Percentiles rank a stretch among this genome's conserved stretches.
phyloP scores from a whole-genome alignment of 208 protist genomes.

The Leishmania gerbilli region DNA sequence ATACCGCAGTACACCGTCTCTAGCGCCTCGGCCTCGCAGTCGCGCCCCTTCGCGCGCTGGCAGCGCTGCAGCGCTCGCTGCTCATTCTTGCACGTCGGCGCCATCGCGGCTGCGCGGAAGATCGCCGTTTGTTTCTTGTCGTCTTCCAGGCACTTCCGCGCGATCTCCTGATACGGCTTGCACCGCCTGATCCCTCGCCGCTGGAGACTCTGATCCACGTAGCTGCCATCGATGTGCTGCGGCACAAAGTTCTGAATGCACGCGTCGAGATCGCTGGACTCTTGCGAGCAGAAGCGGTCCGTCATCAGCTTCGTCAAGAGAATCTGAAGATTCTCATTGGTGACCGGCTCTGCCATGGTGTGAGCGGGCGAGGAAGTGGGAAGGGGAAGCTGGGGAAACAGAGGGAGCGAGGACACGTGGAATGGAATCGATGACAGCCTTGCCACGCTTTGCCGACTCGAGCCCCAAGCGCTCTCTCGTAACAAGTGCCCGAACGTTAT shows the following conservation, averaged over 20 bases:
- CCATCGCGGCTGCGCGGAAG: constrained; percentile 61
- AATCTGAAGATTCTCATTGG: constrained; percentile 81
- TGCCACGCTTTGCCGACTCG: not conserved
- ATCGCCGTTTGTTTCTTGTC: constrained; percentile 80
- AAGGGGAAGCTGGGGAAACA: not conserved
- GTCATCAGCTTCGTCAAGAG: constrained; percentile 89
- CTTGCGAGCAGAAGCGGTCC: constrained; percentile 71
- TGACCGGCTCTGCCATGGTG: constrained; percentile 58
- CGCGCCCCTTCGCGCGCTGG: constrained; percentile 40
- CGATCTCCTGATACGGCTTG: constrained; percentile 70
- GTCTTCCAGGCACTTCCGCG: constrained; percentile 71
- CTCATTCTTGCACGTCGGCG: constrained; percentile 73
- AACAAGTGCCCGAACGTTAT: not conserved
- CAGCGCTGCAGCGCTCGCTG: constrained; percentile 53
- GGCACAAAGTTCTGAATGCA: constrained; percentile 89
- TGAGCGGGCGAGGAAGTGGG: not conserved
- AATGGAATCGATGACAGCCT: not conserved
- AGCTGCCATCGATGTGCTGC: constrained; percentile 68
- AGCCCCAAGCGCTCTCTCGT: not conserved
- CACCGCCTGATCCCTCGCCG: constrained; percentile 72
- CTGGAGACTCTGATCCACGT: constrained; percentile 84
- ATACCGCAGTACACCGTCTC: constrained; percentile 88
- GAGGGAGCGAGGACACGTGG: not conserved
- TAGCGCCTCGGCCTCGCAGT: constrained; percentile 82
- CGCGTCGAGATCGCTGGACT: constrained; percentile 77